Percentiles rank a stretch among this genome's conserved stretches.
Conservation (phyloP, 1,284 basidiomycete genomes). For the Cerioporus squamosus region DNA sequence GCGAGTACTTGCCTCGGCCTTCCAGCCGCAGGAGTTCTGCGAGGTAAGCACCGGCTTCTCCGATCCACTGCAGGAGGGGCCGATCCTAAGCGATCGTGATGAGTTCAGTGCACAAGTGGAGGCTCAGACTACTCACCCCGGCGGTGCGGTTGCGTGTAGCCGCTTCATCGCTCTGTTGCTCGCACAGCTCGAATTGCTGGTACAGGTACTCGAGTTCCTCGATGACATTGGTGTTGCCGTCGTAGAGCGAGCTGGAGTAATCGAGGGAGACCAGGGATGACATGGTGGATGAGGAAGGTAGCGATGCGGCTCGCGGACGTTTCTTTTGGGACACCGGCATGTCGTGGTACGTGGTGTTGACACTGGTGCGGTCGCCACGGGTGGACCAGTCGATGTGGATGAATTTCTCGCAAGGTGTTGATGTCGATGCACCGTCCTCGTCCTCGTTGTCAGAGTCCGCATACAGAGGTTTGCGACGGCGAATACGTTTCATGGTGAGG, state of each 20-base stretch:
- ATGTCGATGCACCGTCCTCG: neutral
- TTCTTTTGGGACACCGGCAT: neutral
- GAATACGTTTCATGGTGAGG: neutral
- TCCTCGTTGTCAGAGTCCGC: neutral
- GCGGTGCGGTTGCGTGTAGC: conserved; percentile 4
- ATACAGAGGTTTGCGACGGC: neutral
- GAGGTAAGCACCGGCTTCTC: neutral
- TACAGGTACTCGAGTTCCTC: neutral
- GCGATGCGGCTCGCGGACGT: neutral
- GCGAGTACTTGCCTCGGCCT: conserved; percentile 1
- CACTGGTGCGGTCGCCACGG: neutral
- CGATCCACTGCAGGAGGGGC: conserved; percentile 8
- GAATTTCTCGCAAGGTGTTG: neutral
- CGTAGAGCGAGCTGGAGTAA: neutral
- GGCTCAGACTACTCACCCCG: neutral
- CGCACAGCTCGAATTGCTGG: neutral
- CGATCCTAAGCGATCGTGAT: neutral
- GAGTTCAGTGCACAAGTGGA: neutral
- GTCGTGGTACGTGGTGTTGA: conserved; percentile 1
- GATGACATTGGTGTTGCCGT: neutral
- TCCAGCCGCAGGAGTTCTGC: conserved; percentile 6
- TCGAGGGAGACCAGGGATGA: neutral
- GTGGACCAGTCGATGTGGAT: neutral
- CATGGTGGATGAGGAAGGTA: neutral
- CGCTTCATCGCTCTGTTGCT: neutral